Conservation (phyloP, 176 grass and related monocot species). For the Oryza brachyantha region DNA sequence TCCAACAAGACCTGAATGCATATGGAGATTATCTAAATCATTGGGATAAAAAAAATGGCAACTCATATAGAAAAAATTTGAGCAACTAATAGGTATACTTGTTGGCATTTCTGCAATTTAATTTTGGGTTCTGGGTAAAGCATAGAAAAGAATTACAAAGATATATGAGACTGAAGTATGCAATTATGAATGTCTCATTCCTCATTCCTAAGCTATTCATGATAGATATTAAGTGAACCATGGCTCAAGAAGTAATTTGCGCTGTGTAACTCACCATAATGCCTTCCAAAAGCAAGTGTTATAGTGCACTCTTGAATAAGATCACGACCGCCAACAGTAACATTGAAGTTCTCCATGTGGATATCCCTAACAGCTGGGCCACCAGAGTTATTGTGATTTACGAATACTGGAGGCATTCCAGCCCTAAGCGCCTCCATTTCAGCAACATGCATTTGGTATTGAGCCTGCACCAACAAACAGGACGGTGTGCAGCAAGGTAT, state of each 20-base stretch:
- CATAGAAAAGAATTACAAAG: not conserved
- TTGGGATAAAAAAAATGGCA: not conserved
- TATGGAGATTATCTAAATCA: not conserved
- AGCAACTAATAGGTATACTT: not conserved
- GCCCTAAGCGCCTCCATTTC: constrained; percentile 89
- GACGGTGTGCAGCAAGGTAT: not conserved
- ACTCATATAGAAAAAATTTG: not conserved
- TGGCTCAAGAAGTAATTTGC: not conserved
- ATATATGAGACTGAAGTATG: not conserved
- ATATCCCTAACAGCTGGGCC: constrained; percentile 85
- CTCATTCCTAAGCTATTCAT: not conserved
- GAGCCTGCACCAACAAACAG: constrained; percentile 55
- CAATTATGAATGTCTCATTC: not conserved
- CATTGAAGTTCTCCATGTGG: constrained; percentile 94
- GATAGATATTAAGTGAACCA: not conserved
- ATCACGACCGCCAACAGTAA: constrained; percentile 92
- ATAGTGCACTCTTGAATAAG: constrained; percentile 81
- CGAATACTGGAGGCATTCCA: constrained; percentile 83
- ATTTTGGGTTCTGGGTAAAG: not conserved
- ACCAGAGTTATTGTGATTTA: constrained; percentile 61
- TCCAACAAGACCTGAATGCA: constrained; percentile 80
- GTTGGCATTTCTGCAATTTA: not conserved
- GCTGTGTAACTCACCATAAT: constrained; percentile 65
- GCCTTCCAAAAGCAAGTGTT: constrained; percentile 84
- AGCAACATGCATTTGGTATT: constrained; percentile 81